phyloP scores from a whole-genome alignment of 2,329 filamentous ascomycete species.

The Hirsutella minnesotensis region DNA sequence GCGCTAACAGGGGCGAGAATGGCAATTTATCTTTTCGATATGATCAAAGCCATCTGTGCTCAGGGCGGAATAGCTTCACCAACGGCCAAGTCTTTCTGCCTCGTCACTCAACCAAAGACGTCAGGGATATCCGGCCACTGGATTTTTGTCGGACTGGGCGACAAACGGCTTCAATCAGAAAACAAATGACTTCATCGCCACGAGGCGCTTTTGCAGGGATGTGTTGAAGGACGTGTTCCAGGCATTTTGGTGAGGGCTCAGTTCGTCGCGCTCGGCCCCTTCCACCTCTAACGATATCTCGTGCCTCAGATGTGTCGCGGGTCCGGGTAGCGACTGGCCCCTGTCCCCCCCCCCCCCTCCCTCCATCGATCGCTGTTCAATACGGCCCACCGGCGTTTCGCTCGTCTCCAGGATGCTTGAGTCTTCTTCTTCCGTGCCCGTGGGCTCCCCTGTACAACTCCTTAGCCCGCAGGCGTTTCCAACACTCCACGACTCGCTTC shows the following conservation, averaged over 20 bases:
- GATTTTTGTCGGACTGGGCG: too few relatives aligned
- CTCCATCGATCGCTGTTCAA: constrained; percentile 7
- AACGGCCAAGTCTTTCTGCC: too few relatives aligned
- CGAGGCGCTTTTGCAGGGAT: not conserved
- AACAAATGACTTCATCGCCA: not conserved
- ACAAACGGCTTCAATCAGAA: too few relatives aligned
- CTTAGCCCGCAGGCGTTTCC: not conserved
- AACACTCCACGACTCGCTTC: not conserved
- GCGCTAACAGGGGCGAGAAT: too few relatives aligned
- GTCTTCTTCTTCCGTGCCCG: not conserved
- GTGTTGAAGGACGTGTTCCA: not conserved
- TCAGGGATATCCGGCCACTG: too few relatives aligned
- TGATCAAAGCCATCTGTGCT: too few relatives aligned
- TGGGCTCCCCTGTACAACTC: not conserved
- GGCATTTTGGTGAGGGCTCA: too few relatives aligned
- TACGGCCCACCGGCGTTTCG: constrained; percentile 1
- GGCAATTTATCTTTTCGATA: too few relatives aligned
- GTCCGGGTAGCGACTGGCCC: constrained; percentile 21
- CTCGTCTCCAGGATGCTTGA: not conserved
- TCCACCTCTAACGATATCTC: constrained; percentile 6
- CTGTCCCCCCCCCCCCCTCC: constrained; percentile 8
- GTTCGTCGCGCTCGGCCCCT: constrained; percentile 2
- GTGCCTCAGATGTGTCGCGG: constrained; percentile 38
- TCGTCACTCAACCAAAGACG: too few relatives aligned
- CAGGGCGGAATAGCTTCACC: too few relatives aligned